Evolutionary conservation across 2,329 filamentous ascomycete genomes (phyloP), one percentile per base, ranked within the genome.

Genomic region (Neurospora sp.): DNA sequence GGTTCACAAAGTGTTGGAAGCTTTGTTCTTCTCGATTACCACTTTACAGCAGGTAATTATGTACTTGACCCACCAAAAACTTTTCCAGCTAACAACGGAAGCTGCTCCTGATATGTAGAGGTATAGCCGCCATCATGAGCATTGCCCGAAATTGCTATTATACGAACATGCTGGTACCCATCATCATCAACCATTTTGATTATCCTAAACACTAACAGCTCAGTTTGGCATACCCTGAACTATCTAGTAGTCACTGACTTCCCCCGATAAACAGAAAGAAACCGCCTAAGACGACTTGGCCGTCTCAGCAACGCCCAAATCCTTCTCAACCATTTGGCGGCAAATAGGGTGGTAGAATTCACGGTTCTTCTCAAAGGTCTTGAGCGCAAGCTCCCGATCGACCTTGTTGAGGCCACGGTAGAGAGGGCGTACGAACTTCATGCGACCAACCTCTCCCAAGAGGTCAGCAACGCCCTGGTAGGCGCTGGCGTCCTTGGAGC

Each of bases 281-380:
- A 36, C 33, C 65, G 23, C 37, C 37, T 19, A 11, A 12, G 69
- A 69, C 69, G 72, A 69, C 67, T 70, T 69, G 11, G 68, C 37
- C n/a, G 69, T 67, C 65, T 69, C 71, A 11, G 73, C 71, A 66
- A 83, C 71, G 1, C 84, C 85, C 41, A 96, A 80, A 79, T 96
- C 92, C 85, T 97, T 97, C 81, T 93, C 91, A 2, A 96, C 89
- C 88, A 97, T 91, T 8, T 84, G 87, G 72, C 88, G 87, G 79
- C 94, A 97, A 75, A 98, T 97, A 2, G 96, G 96, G 78, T 98
- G 95, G 78, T 98, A 99, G 78, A 98, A 98, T 72, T 93, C 90
- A 80, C 87, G 91, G 79, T 97, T 91, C 85, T 91, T 91, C 81
- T 91, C 87, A 81, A 97, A 97, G 0, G 94, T 97, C 78, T 88